Evolutionary conservation across 352 stramenopile species (phyloP).

Genomic region (Globisporangium cederbergense): DNA sequence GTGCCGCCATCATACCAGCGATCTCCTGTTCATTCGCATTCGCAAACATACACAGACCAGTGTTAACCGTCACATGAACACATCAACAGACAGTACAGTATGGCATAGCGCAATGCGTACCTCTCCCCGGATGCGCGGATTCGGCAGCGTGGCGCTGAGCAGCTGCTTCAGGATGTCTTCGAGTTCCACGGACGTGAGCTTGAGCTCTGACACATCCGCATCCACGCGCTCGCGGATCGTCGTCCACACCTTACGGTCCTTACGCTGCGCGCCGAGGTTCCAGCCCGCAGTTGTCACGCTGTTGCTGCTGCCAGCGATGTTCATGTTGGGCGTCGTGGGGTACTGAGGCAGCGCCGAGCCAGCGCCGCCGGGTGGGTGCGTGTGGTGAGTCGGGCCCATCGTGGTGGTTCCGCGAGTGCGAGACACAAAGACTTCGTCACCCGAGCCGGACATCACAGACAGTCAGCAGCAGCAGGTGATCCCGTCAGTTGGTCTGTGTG

Average conservation of each 20-base stretch:
- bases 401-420: constrained; percentile 6
- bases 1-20: constrained; percentile 49
- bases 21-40: constrained; percentile 35
- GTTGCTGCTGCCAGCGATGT: constrained; percentile 2
- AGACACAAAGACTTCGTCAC: background rate
- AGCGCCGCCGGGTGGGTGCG: background rate
- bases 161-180: constrained; percentile 81
- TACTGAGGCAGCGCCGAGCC: background rate
- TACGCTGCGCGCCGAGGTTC: constrained; percentile 58
- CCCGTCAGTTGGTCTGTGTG: background rate
- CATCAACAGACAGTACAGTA: background rate
- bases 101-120: constrained; percentile 16
- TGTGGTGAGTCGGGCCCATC: constrained; percentile 11
- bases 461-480: background rate
- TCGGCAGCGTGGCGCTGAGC: constrained; percentile 52
- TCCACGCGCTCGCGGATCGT: constrained; percentile 50
- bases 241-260: constrained; percentile 68
- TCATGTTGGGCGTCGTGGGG: constrained; percentile 4
- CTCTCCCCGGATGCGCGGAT: constrained; percentile 59
- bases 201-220: constrained; percentile 44
- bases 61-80: background rate
- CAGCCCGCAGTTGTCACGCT: constrained; percentile 21
- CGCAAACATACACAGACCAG: background rate
- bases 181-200: constrained; percentile 72
- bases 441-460: background rate